phyloP scores from a whole-genome alignment of 768 basidiomycete species.

The Termitomyces eurrhizus region DNA sequence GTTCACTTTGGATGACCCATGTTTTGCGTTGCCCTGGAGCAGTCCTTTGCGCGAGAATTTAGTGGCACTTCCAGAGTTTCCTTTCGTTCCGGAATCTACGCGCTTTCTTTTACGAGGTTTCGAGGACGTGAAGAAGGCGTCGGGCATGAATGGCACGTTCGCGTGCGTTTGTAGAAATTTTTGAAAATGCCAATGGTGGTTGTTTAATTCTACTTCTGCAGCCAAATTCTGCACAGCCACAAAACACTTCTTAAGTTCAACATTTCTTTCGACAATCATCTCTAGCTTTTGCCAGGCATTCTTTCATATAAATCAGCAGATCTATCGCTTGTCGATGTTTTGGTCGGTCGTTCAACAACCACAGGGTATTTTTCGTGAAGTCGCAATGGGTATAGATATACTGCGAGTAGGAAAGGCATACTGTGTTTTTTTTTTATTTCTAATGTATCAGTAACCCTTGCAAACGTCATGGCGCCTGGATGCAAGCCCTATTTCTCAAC shows the following conservation, averaged over 20 bases:
- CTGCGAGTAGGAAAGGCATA: background rate
- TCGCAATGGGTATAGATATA: background rate
- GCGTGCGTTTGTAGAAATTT: constrained; percentile 4
- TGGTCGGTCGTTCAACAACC: background rate
- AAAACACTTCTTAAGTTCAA: background rate
- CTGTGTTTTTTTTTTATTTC: background rate
- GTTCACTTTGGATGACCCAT: constrained; percentile 22
- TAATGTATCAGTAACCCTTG: background rate
- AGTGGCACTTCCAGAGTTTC: constrained; percentile 16
- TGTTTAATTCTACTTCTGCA: background rate
- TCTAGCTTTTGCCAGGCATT: background rate
- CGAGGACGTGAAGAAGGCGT: constrained; percentile 71
- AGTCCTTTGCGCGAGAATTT: constrained; percentile 26
- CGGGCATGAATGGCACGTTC: constrained; percentile 51
- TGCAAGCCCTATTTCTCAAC: constrained; percentile 37
- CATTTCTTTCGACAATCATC: background rate
- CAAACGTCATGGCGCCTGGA: constrained; percentile 22
- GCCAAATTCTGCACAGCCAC: constrained; percentile 10
- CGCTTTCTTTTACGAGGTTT: constrained; percentile 66
- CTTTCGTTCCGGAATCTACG: constrained; percentile 26
- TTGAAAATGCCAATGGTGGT: background rate
- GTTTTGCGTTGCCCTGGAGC: constrained; percentile 17
- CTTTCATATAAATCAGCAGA: background rate
- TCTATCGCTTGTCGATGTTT: background rate
- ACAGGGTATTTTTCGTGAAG: background rate